A percentile compares a stretch with the other conserved stretches of the same genome.
Evolutionary conservation across 345 rosid species (phyloP).

Genomic region (Microthlaspi erraticum): DNA sequence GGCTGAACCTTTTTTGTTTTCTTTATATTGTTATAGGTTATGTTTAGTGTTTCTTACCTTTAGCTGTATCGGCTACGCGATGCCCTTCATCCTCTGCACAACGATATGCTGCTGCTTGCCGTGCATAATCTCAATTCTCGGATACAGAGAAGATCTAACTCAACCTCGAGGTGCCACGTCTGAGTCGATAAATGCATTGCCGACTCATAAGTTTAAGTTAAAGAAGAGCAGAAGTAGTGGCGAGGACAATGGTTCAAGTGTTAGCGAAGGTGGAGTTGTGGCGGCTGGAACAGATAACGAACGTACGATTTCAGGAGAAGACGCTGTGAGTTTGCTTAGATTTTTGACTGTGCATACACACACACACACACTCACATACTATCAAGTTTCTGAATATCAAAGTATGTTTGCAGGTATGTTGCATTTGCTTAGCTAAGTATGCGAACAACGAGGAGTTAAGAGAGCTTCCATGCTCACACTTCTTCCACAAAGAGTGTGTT

Average conservation of each 20-base stretch:
- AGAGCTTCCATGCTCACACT: conserved; percentile 88
- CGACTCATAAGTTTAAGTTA: conserved; percentile 87
- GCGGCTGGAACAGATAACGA: conserved; percentile 94
- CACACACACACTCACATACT: not conserved
- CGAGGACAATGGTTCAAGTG: conserved; percentile 54
- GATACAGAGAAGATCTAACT: conserved; percentile 85
- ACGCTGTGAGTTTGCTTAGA: conserved; percentile 64
- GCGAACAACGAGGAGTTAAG: conserved; percentile 93
- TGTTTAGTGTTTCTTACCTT: conserved; percentile 94
- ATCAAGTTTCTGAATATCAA: conserved; percentile 23
- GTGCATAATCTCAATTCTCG: conserved; percentile 89
- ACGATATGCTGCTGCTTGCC: conserved; percentile 98
- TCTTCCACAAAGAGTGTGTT: conserved; percentile 95
- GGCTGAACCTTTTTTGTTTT: conserved; percentile 15
- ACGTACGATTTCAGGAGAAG: conserved; percentile 83
- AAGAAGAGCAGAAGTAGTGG: conserved; percentile 64
- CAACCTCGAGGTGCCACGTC: conserved; percentile 91
- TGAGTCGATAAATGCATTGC: conserved; percentile 87
- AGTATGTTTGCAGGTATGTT: conserved; percentile 69
- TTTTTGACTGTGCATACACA: conserved; percentile 5
- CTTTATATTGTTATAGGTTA: conserved; percentile 61
- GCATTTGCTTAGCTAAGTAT: conserved; percentile 93
- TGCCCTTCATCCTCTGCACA: conserved; percentile 98
- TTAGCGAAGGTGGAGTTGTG: conserved; percentile 79
- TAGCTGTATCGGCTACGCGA: conserved; percentile 97